phyloP scores from a whole-genome alignment of 2,329 filamentous ascomycete species.

The Alternaria sp. region DNA sequence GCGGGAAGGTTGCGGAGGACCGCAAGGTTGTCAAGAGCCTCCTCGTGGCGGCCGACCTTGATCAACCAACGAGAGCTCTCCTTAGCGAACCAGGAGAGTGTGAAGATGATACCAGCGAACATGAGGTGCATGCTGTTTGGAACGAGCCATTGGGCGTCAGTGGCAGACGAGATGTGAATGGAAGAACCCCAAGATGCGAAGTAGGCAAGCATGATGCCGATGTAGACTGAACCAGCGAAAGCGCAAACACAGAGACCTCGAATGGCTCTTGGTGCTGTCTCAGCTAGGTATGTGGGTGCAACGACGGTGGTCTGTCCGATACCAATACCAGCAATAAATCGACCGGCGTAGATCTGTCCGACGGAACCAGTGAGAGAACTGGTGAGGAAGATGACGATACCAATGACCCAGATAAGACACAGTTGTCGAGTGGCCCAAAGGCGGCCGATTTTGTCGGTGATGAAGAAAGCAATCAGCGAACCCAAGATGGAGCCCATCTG shows the following conservation, averaged over 20 bases:
- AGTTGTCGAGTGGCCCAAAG: constrained; percentile 55
- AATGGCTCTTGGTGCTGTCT: constrained; percentile 73
- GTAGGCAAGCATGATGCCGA: constrained; percentile 81
- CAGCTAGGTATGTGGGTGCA: constrained; percentile 75
- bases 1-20: constrained; percentile 66
- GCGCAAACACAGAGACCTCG: constrained; percentile 77
- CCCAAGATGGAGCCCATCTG: constrained; percentile 79
- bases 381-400: constrained; percentile 53
- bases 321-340: constrained; percentile 72
- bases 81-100: constrained; percentile 72
- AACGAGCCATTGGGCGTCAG: constrained; percentile 63
- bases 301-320: constrained; percentile 74
- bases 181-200: constrained; percentile 70
- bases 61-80: constrained; percentile 77
- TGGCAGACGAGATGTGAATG: constrained; percentile 59
- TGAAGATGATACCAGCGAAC: constrained; percentile 75
- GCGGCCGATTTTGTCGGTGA: constrained; percentile 56
- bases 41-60: constrained; percentile 67
- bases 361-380: constrained; percentile 47
- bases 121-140: constrained; percentile 81
- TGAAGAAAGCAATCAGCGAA: constrained; percentile 67
- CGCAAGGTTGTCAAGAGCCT: constrained; percentile 65
- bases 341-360: constrained; percentile 67
- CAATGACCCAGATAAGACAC: constrained; percentile 52
- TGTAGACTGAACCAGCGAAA: constrained; percentile 75